phyloP scores from a whole-genome alignment of 805 yeast genomes.

The Zygosaccharomyces bailii region DNA sequence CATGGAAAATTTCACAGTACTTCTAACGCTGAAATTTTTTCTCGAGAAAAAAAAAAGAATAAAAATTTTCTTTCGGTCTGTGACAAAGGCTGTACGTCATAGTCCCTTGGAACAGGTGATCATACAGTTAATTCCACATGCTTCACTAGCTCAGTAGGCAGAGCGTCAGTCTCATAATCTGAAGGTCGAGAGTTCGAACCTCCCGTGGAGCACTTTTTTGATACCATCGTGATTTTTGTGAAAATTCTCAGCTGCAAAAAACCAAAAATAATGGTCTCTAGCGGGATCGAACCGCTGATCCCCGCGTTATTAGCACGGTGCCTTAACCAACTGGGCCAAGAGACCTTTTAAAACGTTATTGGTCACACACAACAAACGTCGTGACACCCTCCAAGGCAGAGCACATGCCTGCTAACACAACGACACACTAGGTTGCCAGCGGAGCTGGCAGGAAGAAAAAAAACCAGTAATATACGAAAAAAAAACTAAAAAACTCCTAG shows the following conservation, averaged over 20 bases:
- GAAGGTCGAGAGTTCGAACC: slow-evolving; percentile 50
- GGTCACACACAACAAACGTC: not conserved
- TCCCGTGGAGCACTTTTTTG: slow-evolving; percentile 44
- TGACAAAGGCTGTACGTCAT: too few relatives aligned
- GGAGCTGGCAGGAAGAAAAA: too few relatives aligned
- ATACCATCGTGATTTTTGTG: not conserved
- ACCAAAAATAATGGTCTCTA: slow-evolving; percentile 19
- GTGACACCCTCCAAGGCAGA: too few relatives aligned
- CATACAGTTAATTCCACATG: slow-evolving; percentile 14
- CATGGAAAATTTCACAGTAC: not conserved
- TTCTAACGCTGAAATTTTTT: not conserved
- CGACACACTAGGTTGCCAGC: too few relatives aligned
- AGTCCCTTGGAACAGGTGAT: too few relatives aligned
- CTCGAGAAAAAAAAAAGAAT: too few relatives aligned
- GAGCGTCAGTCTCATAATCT: slow-evolving; percentile 53
- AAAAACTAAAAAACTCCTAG: too few relatives aligned
- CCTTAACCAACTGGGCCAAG: slow-evolving; percentile 27
- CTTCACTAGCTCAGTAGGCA: slow-evolving; percentile 51
- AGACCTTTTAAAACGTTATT: not conserved
- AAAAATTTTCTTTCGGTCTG: too few relatives aligned
- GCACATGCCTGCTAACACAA: too few relatives aligned
- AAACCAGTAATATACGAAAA: too few relatives aligned
- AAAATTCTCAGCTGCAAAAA: not conserved
- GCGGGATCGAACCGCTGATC: slow-evolving; percentile 27
- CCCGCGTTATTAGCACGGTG: slow-evolving; percentile 27